These are phyloP conservation scores for Calonectria pseudoturangicola DNA, from an alignment of 2,329 filamentous ascomycete genomes.

Conservation along the genomic window DNA sequence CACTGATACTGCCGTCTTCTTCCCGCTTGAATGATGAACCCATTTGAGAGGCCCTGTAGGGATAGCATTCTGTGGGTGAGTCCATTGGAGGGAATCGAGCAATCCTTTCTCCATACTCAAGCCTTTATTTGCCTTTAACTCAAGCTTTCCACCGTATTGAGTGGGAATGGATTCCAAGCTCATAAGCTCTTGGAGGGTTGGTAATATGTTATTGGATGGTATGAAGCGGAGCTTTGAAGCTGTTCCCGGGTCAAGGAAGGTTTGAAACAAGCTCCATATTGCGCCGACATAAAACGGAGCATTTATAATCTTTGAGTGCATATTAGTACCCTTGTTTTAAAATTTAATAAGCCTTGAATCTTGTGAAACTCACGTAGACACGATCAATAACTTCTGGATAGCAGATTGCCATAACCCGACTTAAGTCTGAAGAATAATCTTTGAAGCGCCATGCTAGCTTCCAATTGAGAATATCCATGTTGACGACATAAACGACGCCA, in stretches of 20 bases:
- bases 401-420: neutral
- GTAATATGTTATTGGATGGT: neutral
- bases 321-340: neutral
- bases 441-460: constrained; percentile 15
- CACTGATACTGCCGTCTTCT: neutral
- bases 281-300: constrained; percentile 2
- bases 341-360: no score
- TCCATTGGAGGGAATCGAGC: neutral
- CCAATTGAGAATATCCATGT: constrained; percentile 11
- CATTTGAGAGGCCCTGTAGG: constrained; percentile 3
- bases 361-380: neutral
- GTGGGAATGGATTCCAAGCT: neutral
- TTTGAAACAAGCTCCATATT: constrained; percentile 10
- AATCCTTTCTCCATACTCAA: neutral
- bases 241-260: constrained; percentile 1
- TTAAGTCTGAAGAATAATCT: constrained; percentile 6
- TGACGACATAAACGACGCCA: neutral
- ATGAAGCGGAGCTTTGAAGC: constrained; percentile 13
- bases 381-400: constrained; percentile 17
- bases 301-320: neutral
- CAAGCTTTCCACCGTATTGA: constrained; percentile 1
- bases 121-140: neutral
- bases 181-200: neutral
- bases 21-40: neutral
- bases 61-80: neutral